Base-by-base conservation (phyloP, 1,284 basidiomycete genomes). In the Boletus coffeatus region DNA sequence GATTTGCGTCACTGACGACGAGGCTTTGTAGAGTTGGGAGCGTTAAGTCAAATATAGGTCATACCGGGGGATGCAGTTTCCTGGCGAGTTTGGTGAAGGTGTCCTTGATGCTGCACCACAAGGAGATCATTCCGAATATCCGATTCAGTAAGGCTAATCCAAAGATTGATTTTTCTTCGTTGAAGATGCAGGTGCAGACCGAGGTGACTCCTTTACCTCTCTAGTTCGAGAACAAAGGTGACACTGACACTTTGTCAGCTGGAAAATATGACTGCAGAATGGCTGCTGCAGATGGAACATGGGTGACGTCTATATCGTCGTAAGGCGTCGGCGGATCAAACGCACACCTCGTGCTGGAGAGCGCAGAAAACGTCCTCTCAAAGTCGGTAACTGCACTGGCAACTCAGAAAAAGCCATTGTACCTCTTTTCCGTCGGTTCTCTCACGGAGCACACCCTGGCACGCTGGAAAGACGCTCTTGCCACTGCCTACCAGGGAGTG, bases 1-100 rank as follows among this genome's bases (percentile, higher is more conserved):
- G 0, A 3, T 37, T 37, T n/a, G 55, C 5, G 37, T 46, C 18
- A 1, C 1, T 21, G 1, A 56, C 5, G 14, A n/a, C 10, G 14
- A 11, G 21, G 3, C 1, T 10, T 36, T 56, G n/a, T 39, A 73
- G 72, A 60, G 70, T 75, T 5, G 73, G 73, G 62, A 73, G 69
- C 10, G 69, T 74, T 57, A 74, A 75, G 18, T 53, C 66, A 32
- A 75, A 74, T 56, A 69, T 75, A 10, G 74, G 73, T 0, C 73
- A 74, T 57, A 58, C 71, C 0, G 73, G 69, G 60, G 70, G 73
- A 55, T 74, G 71, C 63, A 72, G 66, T 53, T 75, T 74, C 60
- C 46, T 72, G n/a, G 72, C 67, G 4, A 69, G 71, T 64, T 63
- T 74, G 46, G 66, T 74, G 39, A 68, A 72, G 60, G 70, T 73